Evolutionary conservation across 1,139 yeast species (phyloP).

Genomic region (Pichia sp.): DNA sequence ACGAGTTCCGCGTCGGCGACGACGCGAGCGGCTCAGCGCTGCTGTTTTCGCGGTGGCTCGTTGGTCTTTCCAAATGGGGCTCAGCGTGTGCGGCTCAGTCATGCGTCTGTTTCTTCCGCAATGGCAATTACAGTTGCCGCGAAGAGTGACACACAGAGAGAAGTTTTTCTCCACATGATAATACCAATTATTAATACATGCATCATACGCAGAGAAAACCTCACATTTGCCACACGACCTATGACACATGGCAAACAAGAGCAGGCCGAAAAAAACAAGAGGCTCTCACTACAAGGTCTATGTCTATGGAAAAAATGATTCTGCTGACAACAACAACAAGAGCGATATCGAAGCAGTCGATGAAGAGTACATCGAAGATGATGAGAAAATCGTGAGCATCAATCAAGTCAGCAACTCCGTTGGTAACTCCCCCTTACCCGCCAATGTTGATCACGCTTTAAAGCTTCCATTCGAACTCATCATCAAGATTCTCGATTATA

Average conservation of each 20-base stretch:
- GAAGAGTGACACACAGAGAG: no score
- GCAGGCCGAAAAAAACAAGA: conserved; percentile 71
- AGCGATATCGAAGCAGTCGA: neutral
- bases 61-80: no score
- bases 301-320: conserved; percentile 46
- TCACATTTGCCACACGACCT: neutral
- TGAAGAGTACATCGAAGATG: neutral
- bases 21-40: no score
- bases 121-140: no score
- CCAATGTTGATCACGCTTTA: conserved; percentile 17
- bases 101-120: no score
- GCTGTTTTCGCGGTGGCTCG: no score
- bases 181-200: neutral
- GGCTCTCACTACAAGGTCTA: conserved; percentile 69
- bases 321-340: neutral
- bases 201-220: neutral
- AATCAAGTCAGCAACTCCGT: neutral
- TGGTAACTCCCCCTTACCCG: neutral
- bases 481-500: conserved; percentile 40
- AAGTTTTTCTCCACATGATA: no score
- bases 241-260: conserved; percentile 65
- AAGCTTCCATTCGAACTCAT: conserved; percentile 57
- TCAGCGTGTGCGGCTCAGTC: no score
- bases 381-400: no score
- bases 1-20: no score